Evolutionary conservation across 2,329 filamentous ascomycete species (phyloP), one percentile per base, ranked within the genome.

Genomic region (Arthrobotrys musiformis): DNA sequence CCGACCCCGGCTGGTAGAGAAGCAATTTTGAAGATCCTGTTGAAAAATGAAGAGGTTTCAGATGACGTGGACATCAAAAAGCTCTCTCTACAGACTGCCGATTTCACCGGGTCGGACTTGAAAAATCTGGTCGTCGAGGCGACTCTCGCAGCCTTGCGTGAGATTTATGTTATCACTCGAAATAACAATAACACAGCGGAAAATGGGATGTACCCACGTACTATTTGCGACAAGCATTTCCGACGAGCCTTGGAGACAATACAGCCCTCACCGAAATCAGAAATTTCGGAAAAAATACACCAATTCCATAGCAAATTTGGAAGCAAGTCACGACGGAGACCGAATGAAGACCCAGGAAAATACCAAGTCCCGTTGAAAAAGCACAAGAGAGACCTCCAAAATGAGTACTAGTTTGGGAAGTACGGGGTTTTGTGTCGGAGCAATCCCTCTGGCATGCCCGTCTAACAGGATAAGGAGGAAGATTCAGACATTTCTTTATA

Each of bases 101-200:
- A 85, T 26, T 87, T 87, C 79, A 87, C 86, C 0, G 86, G 86
- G 15, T 87, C 86, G 0, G 86, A 88, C 75, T 81, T 87, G 60
- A 87, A 87, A 81, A 87, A 86, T 74, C 81, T 87, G 22, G 84
- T 84, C 19, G 85, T 86, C 8, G 84, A 85, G 2, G 86, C 86
- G n/a, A 86, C 86, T 1, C 80, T 86, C 50, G 84, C 84, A 22
- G 86, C 85, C 58, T 85, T 87, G 2, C 83, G 83, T 3, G 85
- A 87, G 1, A 62, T 62, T 1, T 22, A 7, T 19, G 4, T 5
- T 7, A 1, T 2, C 58, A 15, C 24, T n/a, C 3, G 15, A 40
- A 40, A 19, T 40, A 8, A 19, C 8, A 5, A 40, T 17, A 1
- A 22, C 22, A 1, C 42, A 11, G 42, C 1, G 3, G 6, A 24